These are phyloP conservation scores for Penicillium chermesinum DNA, from an alignment of 495 filamentous ascomycete genomes.

Conservation along the genomic window DNA sequence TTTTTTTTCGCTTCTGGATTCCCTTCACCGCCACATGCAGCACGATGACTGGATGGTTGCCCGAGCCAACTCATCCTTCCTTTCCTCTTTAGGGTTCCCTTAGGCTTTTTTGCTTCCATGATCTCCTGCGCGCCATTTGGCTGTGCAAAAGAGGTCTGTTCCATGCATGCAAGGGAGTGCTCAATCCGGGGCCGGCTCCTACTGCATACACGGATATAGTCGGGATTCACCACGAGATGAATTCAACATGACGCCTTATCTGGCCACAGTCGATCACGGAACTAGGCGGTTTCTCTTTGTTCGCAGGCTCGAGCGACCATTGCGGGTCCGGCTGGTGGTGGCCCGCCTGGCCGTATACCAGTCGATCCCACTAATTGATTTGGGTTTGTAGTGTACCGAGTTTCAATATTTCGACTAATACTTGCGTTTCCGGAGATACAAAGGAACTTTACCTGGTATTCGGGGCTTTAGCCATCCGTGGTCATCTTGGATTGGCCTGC, in stretches of 20 bases:
- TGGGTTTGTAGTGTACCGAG: not conserved
- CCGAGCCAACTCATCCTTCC: conserved; percentile 25
- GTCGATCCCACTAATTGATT: not conserved
- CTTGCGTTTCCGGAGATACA: not conserved
- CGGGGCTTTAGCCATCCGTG: too few relatives aligned
- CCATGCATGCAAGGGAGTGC: not conserved
- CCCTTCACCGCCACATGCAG: conserved; percentile 41
- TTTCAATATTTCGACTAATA: not conserved
- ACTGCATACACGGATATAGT: not conserved
- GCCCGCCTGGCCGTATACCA: not conserved
- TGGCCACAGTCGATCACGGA: not conserved
- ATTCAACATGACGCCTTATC: too few relatives aligned
- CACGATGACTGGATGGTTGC: conserved; percentile 22
- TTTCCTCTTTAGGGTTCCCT: conserved; percentile 21
- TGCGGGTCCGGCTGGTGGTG: not conserved
- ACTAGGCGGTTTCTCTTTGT: not conserved
- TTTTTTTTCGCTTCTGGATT: conserved; percentile 18
- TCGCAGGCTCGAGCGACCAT: not conserved
- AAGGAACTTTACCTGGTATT: not conserved
- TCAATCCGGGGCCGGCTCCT: too few relatives aligned
- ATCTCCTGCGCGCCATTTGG: not conserved
- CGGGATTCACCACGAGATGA: too few relatives aligned
- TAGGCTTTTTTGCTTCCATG: not conserved
- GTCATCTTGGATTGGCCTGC: too few relatives aligned
- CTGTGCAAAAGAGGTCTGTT: not conserved